Evolutionary conservation across 495 filamentous ascomycete genomes (phyloP), one percentile per base, ranked within the genome.

Genomic region (Podospora fimiseda): DNA sequence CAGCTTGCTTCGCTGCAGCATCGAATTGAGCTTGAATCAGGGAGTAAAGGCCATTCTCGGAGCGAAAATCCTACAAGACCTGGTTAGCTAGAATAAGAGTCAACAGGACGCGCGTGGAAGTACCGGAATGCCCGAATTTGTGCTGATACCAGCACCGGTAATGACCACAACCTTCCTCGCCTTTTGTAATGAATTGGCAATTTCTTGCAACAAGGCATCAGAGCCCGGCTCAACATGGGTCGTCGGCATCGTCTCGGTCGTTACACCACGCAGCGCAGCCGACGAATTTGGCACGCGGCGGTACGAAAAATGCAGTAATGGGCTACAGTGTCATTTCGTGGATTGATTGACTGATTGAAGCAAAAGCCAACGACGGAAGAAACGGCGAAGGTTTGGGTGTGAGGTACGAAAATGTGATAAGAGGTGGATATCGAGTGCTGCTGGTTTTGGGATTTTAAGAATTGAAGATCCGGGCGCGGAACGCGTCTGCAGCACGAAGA

Each of bases 61-160:
- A 87, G 24, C 84, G 82, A 53, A 87, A 87, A 59, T 87, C 84
- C 83, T 87, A 52, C 21, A 5, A 41, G 16, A n/a, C 23, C 9
- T 11, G 16, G 56, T 73, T 55, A 74, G 60, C 60, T 33, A 46
- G 21, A 44, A 8, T 2, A 22, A 19, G 3, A 38, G 48, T 38
- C 20, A 5, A 16, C 43, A 48, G 21, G 51, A 42, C 56, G 49
- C 48, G 51, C n/a, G n/a, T 56, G 39, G 41, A 68, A 80, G 59
- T 69, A 87, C 83, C 14, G 84, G 84, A 53, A 87, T 87, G 36
- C 84, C 84, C 52, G 80, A 86, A 61, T 85, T 87, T 41, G 84
- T 87, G 57, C 81, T 85, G 48, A 87, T 87, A 21, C 84, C 84
- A 43, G 84, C 84, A 27, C 84, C 84, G 0, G 84, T 87, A 19